phyloP scores from a whole-genome alignment of 2,329 filamentous ascomycete species.

The Sporothrix schenckii region DNA sequence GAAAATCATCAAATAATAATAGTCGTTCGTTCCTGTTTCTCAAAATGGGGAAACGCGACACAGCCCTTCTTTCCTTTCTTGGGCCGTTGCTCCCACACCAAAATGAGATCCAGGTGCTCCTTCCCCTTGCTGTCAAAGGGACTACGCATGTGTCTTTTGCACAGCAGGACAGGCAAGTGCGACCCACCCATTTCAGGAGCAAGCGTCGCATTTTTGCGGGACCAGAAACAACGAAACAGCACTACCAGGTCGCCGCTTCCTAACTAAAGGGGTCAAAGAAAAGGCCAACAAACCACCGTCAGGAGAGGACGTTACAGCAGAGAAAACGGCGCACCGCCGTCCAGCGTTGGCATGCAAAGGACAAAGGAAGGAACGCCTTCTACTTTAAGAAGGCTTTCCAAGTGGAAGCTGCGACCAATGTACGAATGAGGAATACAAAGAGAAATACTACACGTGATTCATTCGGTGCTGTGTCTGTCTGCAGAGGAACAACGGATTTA shows the following conservation, averaged over 20 bases:
- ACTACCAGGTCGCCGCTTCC: constrained; percentile 23
- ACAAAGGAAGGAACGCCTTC: constrained; percentile 4
- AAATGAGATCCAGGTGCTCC: constrained; percentile 19
- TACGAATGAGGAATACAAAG: constrained; percentile 8
- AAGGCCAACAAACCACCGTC: not conserved
- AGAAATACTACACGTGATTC: not conserved
- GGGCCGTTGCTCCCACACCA: not conserved
- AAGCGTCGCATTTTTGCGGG: constrained; percentile 32
- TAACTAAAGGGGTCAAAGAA: constrained; percentile 8
- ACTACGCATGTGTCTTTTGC: constrained; percentile 1
- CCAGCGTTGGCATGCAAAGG: constrained; percentile 9
- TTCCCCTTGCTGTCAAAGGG: constrained; percentile 28
- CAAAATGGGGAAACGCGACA: constrained; percentile 28
- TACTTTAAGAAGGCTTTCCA: not conserved
- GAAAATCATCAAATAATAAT: constrained; percentile 8
- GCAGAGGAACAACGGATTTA: not conserved
- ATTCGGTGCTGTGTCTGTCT: not conserved
- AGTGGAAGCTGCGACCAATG: not conserved
- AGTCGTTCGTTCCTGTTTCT: not conserved
- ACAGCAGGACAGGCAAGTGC: constrained; percentile 9
- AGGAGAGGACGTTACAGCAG: not conserved
- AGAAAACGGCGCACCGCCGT: not conserved
- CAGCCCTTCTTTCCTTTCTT: constrained; percentile 28
- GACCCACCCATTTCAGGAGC: constrained; percentile 33
- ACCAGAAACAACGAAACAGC: constrained; percentile 30